phyloP scores from a whole-genome alignment of 345 rosid genomes.

The Raphanus sativus region DNA sequence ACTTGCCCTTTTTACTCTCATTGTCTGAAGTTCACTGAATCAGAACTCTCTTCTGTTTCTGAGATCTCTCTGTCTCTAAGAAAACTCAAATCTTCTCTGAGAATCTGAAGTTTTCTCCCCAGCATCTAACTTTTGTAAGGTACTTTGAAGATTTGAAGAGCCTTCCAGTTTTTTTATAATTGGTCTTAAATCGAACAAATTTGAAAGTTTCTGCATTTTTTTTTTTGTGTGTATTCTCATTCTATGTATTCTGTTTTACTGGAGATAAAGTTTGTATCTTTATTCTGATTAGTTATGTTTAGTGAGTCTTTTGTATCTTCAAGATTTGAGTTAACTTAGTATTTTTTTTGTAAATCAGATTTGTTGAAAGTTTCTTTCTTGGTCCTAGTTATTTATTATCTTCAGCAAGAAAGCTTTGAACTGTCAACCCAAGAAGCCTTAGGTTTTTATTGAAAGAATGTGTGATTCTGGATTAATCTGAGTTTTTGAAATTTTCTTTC shows the following conservation, averaged over 20 bases:
- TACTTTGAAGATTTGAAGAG: slow-evolving; percentile 13
- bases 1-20: slow-evolving; percentile 6
- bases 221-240: background rate
- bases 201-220: background rate
- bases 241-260: background rate
- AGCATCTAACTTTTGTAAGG: slow-evolving; percentile 27
- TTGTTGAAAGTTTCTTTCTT: background rate
- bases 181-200: background rate
- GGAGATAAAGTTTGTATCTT: background rate
- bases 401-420: background rate
- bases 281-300: slow-evolving; percentile 1
- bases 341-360: slow-evolving; percentile 5
- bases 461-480: background rate
- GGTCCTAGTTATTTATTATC: background rate
- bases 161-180: background rate
- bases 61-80: slow-evolving; percentile 13
- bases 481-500: background rate
- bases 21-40: slow-evolving; percentile 24
- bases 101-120: slow-evolving; percentile 20
- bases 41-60: slow-evolving; percentile 22
- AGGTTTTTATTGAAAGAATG: background rate
- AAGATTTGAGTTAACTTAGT: slow-evolving; percentile 22
- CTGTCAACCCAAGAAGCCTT: slow-evolving; percentile 5
- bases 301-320: slow-evolving; percentile 11
- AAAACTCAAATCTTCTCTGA: background rate